A percentile compares a stretch with the other conserved stretches of the same genome.
Evolutionary conservation across 495 filamentous ascomycete species (phyloP).

Genomic region (Hypoxylon intermedium): DNA sequence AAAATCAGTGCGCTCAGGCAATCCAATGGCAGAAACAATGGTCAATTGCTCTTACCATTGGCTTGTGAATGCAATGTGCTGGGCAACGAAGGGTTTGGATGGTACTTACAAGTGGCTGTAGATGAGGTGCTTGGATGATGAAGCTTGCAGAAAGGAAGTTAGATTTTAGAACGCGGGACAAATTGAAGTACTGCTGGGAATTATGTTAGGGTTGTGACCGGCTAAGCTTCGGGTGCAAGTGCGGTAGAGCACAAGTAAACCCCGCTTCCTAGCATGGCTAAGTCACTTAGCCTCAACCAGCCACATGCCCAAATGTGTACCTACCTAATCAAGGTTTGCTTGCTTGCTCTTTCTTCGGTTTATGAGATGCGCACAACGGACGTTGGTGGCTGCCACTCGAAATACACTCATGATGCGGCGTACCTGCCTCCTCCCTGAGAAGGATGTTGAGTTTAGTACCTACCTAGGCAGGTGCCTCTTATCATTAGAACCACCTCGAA

Average conservation of each 20-base stretch:
- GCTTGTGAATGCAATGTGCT: not conserved
- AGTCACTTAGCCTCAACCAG: too few species aligned
- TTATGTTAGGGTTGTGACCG: conserved; percentile 46
- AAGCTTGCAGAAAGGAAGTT: conserved; percentile 34
- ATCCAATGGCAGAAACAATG: not conserved
- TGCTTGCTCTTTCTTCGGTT: not conserved
- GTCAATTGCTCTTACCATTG: not conserved
- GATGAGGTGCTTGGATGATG: conserved; percentile 39
- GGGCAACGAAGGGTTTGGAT: not conserved
- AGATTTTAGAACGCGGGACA: conserved; percentile 30
- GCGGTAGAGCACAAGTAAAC: conserved; percentile 14
- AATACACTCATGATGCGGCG: too few species aligned
- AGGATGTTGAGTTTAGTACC: too few species aligned
- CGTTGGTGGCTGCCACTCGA: too few species aligned
- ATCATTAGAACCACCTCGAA: too few species aligned
- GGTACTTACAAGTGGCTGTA: conserved; percentile 38
- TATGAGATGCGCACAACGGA: too few species aligned
- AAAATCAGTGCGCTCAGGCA: conserved; percentile 5
- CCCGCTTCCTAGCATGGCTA: not conserved
- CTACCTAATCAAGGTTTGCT: too few species aligned
- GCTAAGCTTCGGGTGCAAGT: conserved; percentile 39
- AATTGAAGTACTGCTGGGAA: conserved; percentile 39
- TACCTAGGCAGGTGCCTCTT: too few species aligned
- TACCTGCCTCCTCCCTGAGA: too few species aligned
- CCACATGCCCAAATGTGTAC: too few species aligned